Conservation (phyloP, 208 protist genomes). For the Crithidia thermophila region DNA sequence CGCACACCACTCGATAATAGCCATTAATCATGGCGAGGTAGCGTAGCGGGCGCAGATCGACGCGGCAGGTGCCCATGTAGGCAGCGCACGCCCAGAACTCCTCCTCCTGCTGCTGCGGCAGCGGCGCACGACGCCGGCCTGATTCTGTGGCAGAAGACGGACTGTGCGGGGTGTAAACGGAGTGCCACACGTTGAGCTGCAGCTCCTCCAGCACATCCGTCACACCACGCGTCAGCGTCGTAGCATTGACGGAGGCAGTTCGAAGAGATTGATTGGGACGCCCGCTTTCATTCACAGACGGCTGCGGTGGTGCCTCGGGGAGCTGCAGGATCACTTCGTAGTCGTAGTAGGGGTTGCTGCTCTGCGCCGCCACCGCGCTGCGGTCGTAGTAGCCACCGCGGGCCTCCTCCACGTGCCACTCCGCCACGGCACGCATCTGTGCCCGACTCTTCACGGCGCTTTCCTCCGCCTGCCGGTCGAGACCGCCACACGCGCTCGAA, state of each 20-base stretch:
- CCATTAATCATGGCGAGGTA: conserved; percentile 70
- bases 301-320: conserved; percentile 31
- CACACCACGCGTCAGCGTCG: background rate
- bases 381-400: conserved; percentile 73
- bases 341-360: conserved; percentile 62
- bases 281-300: background rate
- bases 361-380: conserved; percentile 46
- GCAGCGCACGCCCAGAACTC: conserved; percentile 69
- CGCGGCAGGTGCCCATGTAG: conserved; percentile 64
- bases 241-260: background rate
- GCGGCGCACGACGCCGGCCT: background rate
- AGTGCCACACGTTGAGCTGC: conserved; percentile 33
- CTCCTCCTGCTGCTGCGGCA: conserved; percentile 36
- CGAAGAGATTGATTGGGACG: background rate
- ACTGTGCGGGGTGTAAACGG: background rate
- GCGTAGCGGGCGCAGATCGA: conserved; percentile 80
- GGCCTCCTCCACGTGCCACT: conserved; percentile 69
- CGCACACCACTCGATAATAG: conserved; percentile 68
- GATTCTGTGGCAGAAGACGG: background rate
- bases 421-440: conserved; percentile 37
- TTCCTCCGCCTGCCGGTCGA: background rate
- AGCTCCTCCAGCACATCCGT: conserved; percentile 30
- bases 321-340: conserved; percentile 75
- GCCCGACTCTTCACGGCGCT: conserved; percentile 4
- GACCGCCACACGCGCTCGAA: background rate